Percentiles rank a stretch among this genome's conserved stretches.
Evolutionary conservation across 176 grass and related monocot genomes (phyloP).

Genomic region (Guadua angustifolia): DNA sequence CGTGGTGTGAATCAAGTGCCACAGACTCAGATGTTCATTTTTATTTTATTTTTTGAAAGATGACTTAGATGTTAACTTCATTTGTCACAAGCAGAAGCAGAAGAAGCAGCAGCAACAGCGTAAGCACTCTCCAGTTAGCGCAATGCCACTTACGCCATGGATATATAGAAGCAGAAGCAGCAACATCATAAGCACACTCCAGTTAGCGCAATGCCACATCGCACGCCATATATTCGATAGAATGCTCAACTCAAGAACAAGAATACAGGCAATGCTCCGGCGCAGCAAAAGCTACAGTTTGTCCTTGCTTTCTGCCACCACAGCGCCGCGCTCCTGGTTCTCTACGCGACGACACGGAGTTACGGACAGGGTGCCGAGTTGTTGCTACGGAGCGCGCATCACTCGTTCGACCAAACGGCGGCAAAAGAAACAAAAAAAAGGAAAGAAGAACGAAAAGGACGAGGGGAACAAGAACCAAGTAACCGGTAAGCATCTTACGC

Average conservation of each 20-base stretch:
- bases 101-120: not conserved
- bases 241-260: constrained; percentile 28
- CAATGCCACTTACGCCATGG: constrained; percentile 19
- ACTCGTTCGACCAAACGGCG: constrained; percentile 42
- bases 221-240: constrained; percentile 22
- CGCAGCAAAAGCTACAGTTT: not conserved
- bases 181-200: not conserved
- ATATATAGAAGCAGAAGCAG: not conserved
- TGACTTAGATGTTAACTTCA: not conserved
- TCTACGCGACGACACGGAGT: not conserved
- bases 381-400: not conserved
- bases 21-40: not conserved
- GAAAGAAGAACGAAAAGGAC: not conserved
- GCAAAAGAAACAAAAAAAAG: not conserved
- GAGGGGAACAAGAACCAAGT: not conserved
- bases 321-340: not conserved
- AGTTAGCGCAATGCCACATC: constrained; percentile 1
- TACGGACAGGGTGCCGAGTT: not conserved
- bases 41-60: no score
- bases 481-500: constrained; percentile 46
- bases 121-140: not conserved
- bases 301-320: not conserved
- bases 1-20: not conserved
- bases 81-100: not conserved
- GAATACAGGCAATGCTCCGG: not conserved